Base-by-base conservation (phyloP, 805 yeast genomes). In the Candida koratica region DNA sequence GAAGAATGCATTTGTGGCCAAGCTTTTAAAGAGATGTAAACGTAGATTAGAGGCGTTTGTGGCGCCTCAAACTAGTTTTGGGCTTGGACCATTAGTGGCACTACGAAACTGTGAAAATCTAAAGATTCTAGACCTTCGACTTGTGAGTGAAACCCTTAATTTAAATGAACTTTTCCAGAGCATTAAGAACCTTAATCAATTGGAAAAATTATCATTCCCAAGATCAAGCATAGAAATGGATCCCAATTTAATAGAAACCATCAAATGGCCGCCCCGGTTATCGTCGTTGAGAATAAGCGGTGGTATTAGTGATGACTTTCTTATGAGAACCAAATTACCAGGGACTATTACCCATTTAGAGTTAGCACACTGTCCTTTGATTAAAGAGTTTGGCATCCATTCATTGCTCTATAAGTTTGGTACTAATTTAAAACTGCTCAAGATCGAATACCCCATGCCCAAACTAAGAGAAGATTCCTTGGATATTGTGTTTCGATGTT, bases 21-120 rank as follows among this genome's bases (percentile, higher is more conserved):
- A 84, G 45, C 55, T 93, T 5, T 63, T 93, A 37, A 75, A 95
- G 49, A 69, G 96, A 26, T 84, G 96, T 37, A 74, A 88, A 6
- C 56, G 69, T 13, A 72, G 69, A 25, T 62, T 93, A 32, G 74
- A 78, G 44, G 64, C 69, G 8, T 88, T 93, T 49, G 73, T 84
- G 6, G 96, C 97, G 0, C 96, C 97, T 3, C 97, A 90, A 54
- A 81, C 97, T 20, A 83, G 94, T 61, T 90, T 93, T 64, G 98
- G 98, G 0, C 73, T 79, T 33, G 84, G 95, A 2, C 97, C 97
- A 1, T 61, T 90, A 46, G 73, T 86, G n/a, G 79, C 94, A 34
- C 66, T 93, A 29, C 73, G 84, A 39, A 67, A 79, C 28, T 93
- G 98, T 55, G 62, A 62, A 15, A 67, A 71, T 18, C 61, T 90